Conservation (phyloP, 2,329 filamentous ascomycete species). For the Ophiostoma quercus region DNA sequence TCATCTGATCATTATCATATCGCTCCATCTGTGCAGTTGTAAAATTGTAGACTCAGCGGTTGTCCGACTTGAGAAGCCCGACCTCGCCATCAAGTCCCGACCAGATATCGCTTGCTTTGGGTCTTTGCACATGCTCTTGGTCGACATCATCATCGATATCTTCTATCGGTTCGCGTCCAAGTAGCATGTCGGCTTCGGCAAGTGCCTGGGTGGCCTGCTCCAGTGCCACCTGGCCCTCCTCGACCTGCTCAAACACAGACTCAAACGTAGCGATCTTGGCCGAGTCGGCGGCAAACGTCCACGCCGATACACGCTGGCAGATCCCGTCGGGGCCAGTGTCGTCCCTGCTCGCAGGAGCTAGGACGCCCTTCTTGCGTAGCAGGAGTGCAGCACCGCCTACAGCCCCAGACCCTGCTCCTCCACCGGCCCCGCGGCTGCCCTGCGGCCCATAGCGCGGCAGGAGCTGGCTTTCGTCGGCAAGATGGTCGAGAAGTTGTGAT, state of each 20-base stretch:
- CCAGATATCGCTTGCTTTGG: conserved; percentile 42
- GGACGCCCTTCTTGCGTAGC: conserved; percentile 37
- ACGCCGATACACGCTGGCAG: conserved; percentile 45
- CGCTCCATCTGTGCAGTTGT: background rate
- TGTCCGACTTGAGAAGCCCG: conserved; percentile 44
- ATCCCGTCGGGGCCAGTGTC: conserved; percentile 40
- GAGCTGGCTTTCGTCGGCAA: conserved; percentile 59
- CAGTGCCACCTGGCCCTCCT: conserved; percentile 52
- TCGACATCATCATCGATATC: conserved; percentile 17
- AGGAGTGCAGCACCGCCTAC: conserved; percentile 18
- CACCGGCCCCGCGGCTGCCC: conserved; percentile 16
- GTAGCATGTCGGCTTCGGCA: conserved; percentile 45
- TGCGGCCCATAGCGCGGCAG: conserved; percentile 49
- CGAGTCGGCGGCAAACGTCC: conserved; percentile 56
- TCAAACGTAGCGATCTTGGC: conserved; percentile 57
- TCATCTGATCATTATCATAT: conserved; percentile 19
- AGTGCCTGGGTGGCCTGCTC: conserved; percentile 48
- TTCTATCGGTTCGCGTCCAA: conserved; percentile 33
- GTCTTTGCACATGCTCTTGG: conserved; percentile 26
- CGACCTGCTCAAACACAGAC: conserved; percentile 54
- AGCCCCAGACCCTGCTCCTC: background rate
- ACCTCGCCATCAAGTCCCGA: conserved; percentile 49
- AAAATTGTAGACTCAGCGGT: background rate
- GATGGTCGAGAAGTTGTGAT: conserved; percentile 46
- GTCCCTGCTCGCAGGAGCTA: conserved; percentile 35